These are phyloP conservation scores for Penicillium sp. DNA, from an alignment of 2,329 filamentous ascomycete genomes.

Conservation along the genomic window DNA sequence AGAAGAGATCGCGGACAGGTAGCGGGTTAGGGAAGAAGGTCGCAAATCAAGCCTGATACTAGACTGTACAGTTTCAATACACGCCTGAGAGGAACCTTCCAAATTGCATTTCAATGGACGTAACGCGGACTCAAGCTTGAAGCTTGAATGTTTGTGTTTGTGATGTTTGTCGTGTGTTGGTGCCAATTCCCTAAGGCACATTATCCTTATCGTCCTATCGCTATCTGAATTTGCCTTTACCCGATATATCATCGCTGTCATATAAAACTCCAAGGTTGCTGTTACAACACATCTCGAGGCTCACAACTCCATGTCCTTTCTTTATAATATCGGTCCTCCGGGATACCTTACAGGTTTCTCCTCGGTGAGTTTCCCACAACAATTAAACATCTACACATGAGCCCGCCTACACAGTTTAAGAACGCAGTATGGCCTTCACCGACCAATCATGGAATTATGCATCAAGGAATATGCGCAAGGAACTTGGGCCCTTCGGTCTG, in stretches of 20 bases:
- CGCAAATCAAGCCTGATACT: neutral
- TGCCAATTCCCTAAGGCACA: neutral
- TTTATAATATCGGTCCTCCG: too few relatives aligned
- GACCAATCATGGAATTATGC: neutral
- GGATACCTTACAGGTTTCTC: neutral
- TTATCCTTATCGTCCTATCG: constrained; percentile 4
- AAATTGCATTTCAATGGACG: neutral
- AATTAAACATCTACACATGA: neutral
- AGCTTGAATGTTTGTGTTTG: constrained; percentile 11
- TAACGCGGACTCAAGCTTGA: constrained; percentile 4
- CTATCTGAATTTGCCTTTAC: neutral
- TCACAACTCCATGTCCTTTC: neutral
- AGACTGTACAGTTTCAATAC: neutral
- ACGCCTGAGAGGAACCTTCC: neutral
- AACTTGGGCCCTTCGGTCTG: neutral
- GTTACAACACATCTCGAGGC: neutral
- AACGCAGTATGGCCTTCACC: neutral
- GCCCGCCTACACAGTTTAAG: neutral
- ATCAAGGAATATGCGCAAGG: neutral
- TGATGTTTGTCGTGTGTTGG: constrained; percentile 4
- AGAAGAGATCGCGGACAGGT: neutral
- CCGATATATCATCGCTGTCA: neutral
- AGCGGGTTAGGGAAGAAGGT: neutral
- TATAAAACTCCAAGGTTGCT: neutral
- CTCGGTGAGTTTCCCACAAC: too few relatives aligned